Percentiles rank a stretch among this genome's conserved stretches.
Evolutionary conservation across 495 filamentous ascomycete species (phyloP).

Genomic region (Neurospora sp.): DNA sequence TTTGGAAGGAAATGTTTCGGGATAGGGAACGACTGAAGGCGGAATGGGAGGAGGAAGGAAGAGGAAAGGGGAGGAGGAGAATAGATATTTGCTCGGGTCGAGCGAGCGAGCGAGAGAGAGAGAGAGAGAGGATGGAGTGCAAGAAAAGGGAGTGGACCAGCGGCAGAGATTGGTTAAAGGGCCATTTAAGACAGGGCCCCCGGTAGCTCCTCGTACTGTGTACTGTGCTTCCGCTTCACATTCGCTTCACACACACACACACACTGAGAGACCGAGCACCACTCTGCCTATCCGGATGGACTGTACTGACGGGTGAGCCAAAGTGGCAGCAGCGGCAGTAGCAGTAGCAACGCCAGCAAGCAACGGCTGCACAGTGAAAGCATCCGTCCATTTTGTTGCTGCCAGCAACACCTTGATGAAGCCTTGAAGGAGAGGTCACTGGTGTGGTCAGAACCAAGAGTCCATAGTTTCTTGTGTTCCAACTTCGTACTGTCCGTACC

Average conservation of each 20-base stretch:
- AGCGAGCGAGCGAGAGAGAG: not conserved
- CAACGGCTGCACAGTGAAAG: not conserved
- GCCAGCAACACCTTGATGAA: not conserved
- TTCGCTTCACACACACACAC: not conserved
- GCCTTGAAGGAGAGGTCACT: not conserved
- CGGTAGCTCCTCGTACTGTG: conserved; percentile 7
- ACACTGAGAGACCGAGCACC: not conserved
- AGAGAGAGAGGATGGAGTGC: conserved; percentile 44
- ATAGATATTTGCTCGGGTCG: conserved; percentile 45
- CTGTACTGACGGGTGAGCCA: not conserved
- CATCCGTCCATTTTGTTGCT: not conserved
- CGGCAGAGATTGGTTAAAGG: conserved; percentile 37
- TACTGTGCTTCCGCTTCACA: not conserved
- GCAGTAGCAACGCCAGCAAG: not conserved
- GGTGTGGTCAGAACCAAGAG: not conserved
- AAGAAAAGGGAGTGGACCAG: conserved; percentile 44
- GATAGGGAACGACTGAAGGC: conserved; percentile 44
- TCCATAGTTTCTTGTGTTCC: not conserved
- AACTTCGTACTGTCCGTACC: not conserved
- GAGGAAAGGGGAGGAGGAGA: conserved; percentile 40
- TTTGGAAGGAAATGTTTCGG: conserved; percentile 37
- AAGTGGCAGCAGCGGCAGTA: not conserved
- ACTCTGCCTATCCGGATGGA: not conserved
- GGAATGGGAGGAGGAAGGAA: conserved; percentile 40
- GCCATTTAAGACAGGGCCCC: conserved; percentile 41